Evolutionary conservation across 1,139 yeast species (phyloP), one percentile per base, ranked within the genome.

Genomic region (Wickerhamomyces sp.): DNA sequence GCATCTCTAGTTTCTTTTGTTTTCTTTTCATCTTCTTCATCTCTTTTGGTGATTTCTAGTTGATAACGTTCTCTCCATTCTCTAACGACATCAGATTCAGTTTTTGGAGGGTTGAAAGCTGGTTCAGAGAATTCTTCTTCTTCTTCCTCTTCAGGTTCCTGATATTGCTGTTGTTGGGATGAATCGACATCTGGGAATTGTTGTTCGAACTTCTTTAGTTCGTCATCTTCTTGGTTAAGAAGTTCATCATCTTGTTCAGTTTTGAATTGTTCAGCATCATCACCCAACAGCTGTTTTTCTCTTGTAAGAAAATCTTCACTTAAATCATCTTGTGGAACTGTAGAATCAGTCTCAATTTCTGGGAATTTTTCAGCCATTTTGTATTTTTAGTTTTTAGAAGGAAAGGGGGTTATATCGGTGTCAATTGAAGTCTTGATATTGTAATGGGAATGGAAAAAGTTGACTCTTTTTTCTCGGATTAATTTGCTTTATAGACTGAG

Each of bases 21-120:
- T 63, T 81, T 87, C 55, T 78, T 72, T 18, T 71, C 71, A 56
- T 87, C 84, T 53, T 79, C 79, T 54, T 78, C 82, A 62, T 94
- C 99, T 63, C 96, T 80, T 61, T 88, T 81, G 47, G 76, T 74
- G 53, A 94, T 84, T 63, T 91, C 97, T 51, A 84, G 73, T 45
- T 82, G 87, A 60, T 93, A 81, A 58, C 93, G 84, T 58, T 81
- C 84, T 62, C 78, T 80, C 99, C 99, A 94, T 62, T 84, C 90
- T 55, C 71, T 71, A 49, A 84, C 68, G 37, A 80, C 81, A 52
- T 71, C 72, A 15, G 85, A 75, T 49, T 58, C 45, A 13, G 55
- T 54, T 40, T 49, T 52, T 44, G 56, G 53, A 34, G 61, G 59
- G 48, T 52, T 50, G 49, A 50, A 54, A 9, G 46, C 58, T 3